A percentile compares a stretch with the other conserved stretches of the same genome.
phyloP scores from a whole-genome alignment of 495 filamentous ascomycete species.

The Daldinia loculata region DNA sequence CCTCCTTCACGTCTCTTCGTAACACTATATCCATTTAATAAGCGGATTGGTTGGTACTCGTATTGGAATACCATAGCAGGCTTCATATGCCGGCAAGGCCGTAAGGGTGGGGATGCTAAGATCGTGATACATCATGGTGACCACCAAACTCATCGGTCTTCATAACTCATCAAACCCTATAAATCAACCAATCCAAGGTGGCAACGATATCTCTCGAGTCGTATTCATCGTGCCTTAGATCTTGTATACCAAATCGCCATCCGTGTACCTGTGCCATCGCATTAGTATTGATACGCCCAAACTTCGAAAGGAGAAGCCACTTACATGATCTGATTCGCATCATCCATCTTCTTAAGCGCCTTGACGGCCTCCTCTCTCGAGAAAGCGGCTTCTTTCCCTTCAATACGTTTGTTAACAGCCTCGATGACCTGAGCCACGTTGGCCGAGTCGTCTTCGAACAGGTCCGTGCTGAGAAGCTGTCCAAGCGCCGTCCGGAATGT shows the following conservation, averaged over 20 bases:
- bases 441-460: conserved; percentile 85
- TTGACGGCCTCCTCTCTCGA: conserved; percentile 73
- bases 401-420: conserved; percentile 79
- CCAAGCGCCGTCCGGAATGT: conserved; percentile 84
- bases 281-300: conserved; percentile 38
- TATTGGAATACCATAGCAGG: not conserved
- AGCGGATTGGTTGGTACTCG: not conserved
- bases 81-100: not conserved
- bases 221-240: conserved; percentile 33
- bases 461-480: conserved; percentile 73
- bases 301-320: conserved; percentile 46
- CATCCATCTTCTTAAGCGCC: conserved; percentile 81
- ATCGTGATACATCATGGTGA: conserved; percentile 1
- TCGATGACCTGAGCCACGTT: conserved; percentile 76
- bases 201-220: not conserved
- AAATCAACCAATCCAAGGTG: not conserved
- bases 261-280: conserved; percentile 51
- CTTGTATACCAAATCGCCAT: conserved; percentile 58
- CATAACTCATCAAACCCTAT: not conserved
- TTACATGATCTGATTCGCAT: conserved; percentile 91
- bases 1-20: not conserved
- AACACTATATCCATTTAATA: not conserved
- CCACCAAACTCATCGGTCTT: not conserved
- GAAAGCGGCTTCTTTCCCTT: conserved; percentile 65
- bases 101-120: not conserved